Percentiles rank a stretch among this genome's conserved stretches.
phyloP scores from a whole-genome alignment of 257 asterid species.

The Gentiana macrophylla region DNA sequence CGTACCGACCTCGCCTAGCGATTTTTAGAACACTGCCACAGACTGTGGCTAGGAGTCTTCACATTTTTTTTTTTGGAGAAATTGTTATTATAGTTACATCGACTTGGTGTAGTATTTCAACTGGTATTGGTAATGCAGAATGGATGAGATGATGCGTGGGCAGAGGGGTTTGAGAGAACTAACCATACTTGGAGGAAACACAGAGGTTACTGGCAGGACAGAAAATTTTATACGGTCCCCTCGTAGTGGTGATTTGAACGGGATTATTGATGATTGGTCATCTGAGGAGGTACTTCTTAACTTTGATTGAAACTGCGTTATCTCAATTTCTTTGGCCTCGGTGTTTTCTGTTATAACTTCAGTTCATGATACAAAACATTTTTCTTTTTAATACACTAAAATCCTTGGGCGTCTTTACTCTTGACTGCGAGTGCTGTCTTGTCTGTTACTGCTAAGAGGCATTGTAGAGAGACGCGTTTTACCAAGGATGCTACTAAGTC shows the following conservation, averaged over 20 bases:
- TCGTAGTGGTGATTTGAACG: constrained; percentile 30
- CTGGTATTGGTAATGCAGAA: constrained; percentile 35
- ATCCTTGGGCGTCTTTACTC: neutral
- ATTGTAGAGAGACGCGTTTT: too few relatives aligned
- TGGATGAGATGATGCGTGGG: constrained; percentile 94
- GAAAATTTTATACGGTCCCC: constrained; percentile 32
- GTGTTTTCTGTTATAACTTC: neutral
- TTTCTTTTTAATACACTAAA: neutral
- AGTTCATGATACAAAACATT: neutral
- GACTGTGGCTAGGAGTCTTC: neutral
- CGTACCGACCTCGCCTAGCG: too few relatives aligned
- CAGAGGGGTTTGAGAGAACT: constrained; percentile 61
- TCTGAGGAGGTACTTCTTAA: constrained; percentile 46
- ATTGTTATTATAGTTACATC: too few relatives aligned
- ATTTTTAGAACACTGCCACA: too few relatives aligned
- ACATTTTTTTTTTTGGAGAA: neutral
- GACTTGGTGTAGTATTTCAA: too few relatives aligned
- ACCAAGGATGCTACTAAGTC: too few relatives aligned
- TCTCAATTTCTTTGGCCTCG: neutral
- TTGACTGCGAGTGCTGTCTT: neutral
- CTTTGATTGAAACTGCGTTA: neutral
- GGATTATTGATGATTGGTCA: constrained; percentile 27
- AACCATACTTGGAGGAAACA: constrained; percentile 42
- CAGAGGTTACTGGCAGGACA: constrained; percentile 30
- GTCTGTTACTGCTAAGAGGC: neutral